phyloP scores from a whole-genome alignment of 345 rosid species.

The Pseudoturritis turrita region DNA sequence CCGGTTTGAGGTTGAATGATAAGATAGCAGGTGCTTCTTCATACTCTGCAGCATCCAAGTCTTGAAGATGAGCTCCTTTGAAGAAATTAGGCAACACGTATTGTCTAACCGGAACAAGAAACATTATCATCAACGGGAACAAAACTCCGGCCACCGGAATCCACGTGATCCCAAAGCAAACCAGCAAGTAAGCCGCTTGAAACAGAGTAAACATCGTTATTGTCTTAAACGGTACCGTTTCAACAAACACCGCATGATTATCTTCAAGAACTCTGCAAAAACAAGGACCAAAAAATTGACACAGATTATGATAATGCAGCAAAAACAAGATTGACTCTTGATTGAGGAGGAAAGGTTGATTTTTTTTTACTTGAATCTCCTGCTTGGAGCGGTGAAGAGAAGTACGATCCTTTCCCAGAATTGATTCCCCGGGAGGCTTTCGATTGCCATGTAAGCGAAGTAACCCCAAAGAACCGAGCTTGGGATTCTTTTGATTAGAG shows the following conservation, averaged over 20 bases:
- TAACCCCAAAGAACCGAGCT: constrained; percentile 95
- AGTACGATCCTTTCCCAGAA: constrained; percentile 91
- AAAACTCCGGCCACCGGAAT: constrained; percentile 88
- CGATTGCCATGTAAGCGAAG: constrained; percentile 93
- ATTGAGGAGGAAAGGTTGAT: background rate
- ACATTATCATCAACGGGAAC: constrained; percentile 89
- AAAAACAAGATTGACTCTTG: background rate
- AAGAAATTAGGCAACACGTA: constrained; percentile 76
- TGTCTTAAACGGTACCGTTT: constrained; percentile 84
- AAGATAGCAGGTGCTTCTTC: constrained; percentile 79
- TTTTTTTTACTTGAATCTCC: constrained; percentile 71
- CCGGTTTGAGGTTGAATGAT: constrained; percentile 59
- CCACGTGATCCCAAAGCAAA: constrained; percentile 93
- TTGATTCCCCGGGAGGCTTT: constrained; percentile 92
- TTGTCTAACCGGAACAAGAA: constrained; percentile 84
- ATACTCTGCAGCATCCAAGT: constrained; percentile 88
- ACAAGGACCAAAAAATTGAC: background rate
- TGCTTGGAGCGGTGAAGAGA: constrained; percentile 79
- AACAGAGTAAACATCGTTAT: constrained; percentile 69
- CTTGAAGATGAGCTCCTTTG: constrained; percentile 88
- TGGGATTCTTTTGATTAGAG: constrained; percentile 76
- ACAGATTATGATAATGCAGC: background rate
- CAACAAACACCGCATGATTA: constrained; percentile 73
- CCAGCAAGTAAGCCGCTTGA: constrained; percentile 69
- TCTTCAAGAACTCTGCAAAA: constrained; percentile 68